A percentile compares a stretch with the other conserved stretches of the same genome.
Conservation (phyloP, 2,329 filamentous ascomycete genomes). For the Cryphonectria japonica region DNA sequence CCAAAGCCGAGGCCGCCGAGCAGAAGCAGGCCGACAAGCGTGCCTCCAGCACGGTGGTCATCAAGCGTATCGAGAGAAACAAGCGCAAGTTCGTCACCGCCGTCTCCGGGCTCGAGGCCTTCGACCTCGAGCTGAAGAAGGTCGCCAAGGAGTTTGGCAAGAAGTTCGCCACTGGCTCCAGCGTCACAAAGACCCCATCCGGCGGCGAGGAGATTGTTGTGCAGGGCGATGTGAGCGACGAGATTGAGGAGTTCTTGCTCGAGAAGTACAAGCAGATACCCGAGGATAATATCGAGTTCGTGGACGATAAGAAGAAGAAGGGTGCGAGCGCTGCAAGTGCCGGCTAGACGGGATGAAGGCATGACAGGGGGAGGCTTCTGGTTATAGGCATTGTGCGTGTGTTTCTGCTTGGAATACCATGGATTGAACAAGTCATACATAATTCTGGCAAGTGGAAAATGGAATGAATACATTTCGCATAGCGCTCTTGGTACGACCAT, state of each 20-base stretch:
- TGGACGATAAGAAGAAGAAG: constrained; percentile 98
- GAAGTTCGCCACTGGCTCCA: constrained; percentile 94
- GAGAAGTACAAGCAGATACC: constrained; percentile 91
- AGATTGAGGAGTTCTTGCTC: constrained; percentile 87
- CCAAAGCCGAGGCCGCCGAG: constrained; percentile 88
- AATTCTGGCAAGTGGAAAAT: constrained; percentile 9
- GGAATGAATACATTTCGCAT: background rate
- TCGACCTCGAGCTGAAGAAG: constrained; percentile 93
- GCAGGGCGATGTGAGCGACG: constrained; percentile 94
- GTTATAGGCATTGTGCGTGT: background rate
- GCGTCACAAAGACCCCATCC: constrained; percentile 84
- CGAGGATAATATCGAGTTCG: constrained; percentile 90
- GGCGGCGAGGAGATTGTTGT: constrained; percentile 97
- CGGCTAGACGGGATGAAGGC: constrained; percentile 30
- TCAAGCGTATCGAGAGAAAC: constrained; percentile 97
- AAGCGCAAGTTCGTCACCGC: constrained; percentile 97
- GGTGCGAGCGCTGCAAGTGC: constrained; percentile 42
- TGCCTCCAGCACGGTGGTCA: constrained; percentile 79
- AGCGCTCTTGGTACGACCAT: constrained; percentile 27
- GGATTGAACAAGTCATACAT: background rate
- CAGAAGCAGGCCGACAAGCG: constrained; percentile 81
- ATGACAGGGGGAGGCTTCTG: background rate
- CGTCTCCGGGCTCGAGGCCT: constrained; percentile 86
- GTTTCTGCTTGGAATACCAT: background rate
- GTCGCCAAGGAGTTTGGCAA: constrained; percentile 93